Conservation (phyloP, 768 basidiomycete species). For the Termitomyces sp. region DNA sequence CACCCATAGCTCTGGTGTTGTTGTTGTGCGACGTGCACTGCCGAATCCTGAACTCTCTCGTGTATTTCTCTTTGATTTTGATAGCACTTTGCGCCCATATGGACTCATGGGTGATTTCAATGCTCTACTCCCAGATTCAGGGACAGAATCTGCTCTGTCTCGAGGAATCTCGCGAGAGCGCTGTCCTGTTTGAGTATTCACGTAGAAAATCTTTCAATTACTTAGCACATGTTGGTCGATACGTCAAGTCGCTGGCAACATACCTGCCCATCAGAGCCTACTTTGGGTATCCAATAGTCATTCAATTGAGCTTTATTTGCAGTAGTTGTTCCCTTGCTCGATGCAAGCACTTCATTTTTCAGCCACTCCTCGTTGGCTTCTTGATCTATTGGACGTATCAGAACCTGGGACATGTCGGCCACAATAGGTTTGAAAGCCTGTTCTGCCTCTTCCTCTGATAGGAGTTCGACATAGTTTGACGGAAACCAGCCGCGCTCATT, state of each 20-base stretch:
- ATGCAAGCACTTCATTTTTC: constrained; percentile 38
- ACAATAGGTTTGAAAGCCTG: constrained; percentile 45
- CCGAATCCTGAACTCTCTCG: constrained; percentile 55
- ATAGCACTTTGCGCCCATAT: constrained; percentile 34
- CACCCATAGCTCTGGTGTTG: constrained; percentile 83
- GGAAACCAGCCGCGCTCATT: constrained; percentile 97
- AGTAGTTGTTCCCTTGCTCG: constrained; percentile 28
- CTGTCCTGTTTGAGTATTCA: constrained; percentile 84
- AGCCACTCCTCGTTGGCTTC: constrained; percentile 52
- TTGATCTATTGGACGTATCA: constrained; percentile 38
- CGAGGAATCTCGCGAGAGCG: constrained; percentile 80
- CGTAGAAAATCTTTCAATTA: constrained; percentile 77
- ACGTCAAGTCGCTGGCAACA: constrained; percentile 19
- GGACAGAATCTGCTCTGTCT: constrained; percentile 63
- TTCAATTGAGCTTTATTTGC: constrained; percentile 41
- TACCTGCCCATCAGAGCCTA: constrained; percentile 82
- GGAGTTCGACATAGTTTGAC: constrained; percentile 84
- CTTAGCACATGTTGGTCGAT: neutral
- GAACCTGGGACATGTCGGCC: constrained; percentile 46
- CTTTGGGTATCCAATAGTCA: constrained; percentile 89
- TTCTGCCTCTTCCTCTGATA: constrained; percentile 81
- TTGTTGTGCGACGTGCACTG: constrained; percentile 53
- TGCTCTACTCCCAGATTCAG: constrained; percentile 55
- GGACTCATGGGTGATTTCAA: constrained; percentile 54
- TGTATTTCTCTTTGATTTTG: constrained; percentile 31